Evolutionary conservation across 2,329 filamentous ascomycete species (phyloP).

Genomic region (Pestalotiopsis sp.): DNA sequence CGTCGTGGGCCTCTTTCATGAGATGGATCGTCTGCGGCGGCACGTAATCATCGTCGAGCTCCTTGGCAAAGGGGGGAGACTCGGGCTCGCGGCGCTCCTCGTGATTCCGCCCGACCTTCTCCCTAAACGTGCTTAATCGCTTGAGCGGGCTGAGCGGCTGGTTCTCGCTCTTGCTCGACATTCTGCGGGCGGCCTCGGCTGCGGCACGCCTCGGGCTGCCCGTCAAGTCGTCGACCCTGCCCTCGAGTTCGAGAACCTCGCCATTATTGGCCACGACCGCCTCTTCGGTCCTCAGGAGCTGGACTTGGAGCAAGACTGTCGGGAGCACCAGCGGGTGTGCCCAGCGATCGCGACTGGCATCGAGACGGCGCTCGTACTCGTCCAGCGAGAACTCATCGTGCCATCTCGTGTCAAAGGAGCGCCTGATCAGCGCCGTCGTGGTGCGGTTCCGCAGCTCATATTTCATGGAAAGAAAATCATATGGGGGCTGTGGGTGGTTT

Average conservation of each 20-base stretch:
- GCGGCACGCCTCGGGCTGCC: constrained; percentile 31
- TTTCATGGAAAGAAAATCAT: constrained; percentile 49
- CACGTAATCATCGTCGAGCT: constrained; percentile 31
- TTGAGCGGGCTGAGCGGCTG: constrained; percentile 24
- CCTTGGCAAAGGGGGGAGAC: not conserved
- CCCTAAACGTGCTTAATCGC: constrained; percentile 25
- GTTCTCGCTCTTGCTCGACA: constrained; percentile 16
- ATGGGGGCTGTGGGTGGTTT: constrained; percentile 43
- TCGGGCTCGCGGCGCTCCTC: not conserved
- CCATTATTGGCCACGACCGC: constrained; percentile 44
- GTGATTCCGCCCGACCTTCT: constrained; percentile 19
- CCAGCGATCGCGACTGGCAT: constrained; percentile 46
- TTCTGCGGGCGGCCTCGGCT: constrained; percentile 22
- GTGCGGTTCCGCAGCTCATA: constrained; percentile 40
- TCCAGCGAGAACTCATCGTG: constrained; percentile 44
- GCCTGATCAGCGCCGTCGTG: constrained; percentile 42
- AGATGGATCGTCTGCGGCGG: constrained; percentile 47
- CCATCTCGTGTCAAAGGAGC: constrained; percentile 43
- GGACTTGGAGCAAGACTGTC: constrained; percentile 47
- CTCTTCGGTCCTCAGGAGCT: constrained; percentile 45
- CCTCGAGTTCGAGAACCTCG: constrained; percentile 42
- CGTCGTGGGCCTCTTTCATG: constrained; percentile 49
- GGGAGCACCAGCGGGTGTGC: constrained; percentile 47
- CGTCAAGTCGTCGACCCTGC: constrained; percentile 43
- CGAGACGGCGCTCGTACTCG: constrained; percentile 47